phyloP scores from a whole-genome alignment of 2,329 filamentous ascomycete genomes.

The Dothideomycetidae sp. region DNA sequence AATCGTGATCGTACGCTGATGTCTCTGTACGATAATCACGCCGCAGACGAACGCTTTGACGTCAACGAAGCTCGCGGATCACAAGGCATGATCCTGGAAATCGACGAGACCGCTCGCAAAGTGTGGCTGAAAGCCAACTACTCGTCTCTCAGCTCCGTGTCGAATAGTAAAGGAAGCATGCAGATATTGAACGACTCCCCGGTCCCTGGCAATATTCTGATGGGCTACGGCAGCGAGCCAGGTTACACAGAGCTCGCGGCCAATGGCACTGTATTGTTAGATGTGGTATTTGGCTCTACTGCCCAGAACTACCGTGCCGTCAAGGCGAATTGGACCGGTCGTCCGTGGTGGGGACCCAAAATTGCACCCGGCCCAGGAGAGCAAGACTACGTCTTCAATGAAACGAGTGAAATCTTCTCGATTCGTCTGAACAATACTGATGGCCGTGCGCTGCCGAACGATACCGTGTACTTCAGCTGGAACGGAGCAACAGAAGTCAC shows the following conservation, averaged over 20 bases:
- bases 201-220: constrained; percentile 32
- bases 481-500: constrained; percentile 13
- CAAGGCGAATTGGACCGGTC: constrained; percentile 21
- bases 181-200: constrained; percentile 35
- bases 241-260: constrained; percentile 28
- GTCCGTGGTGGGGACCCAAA: constrained; percentile 8
- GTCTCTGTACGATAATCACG: constrained; percentile 14
- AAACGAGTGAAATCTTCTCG: background rate
- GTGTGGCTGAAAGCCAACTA: background rate
- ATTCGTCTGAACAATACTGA: constrained; percentile 1
- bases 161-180: constrained; percentile 37
- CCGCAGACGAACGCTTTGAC: constrained; percentile 3
- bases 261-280: constrained; percentile 38
- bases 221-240: constrained; percentile 38
- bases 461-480: constrained; percentile 12
- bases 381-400: constrained; percentile 1
- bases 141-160: too few relatives aligned
- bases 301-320: constrained; percentile 36
- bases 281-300: constrained; percentile 31
- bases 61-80: background rate
- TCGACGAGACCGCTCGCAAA: background rate
- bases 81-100: background rate
- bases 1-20: constrained; percentile 9
- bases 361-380: constrained; percentile 9
- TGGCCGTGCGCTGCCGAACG: constrained; percentile 7